phyloP scores from a whole-genome alignment of 169 alveolate genomes.

The Plasmodium adleri region DNA sequence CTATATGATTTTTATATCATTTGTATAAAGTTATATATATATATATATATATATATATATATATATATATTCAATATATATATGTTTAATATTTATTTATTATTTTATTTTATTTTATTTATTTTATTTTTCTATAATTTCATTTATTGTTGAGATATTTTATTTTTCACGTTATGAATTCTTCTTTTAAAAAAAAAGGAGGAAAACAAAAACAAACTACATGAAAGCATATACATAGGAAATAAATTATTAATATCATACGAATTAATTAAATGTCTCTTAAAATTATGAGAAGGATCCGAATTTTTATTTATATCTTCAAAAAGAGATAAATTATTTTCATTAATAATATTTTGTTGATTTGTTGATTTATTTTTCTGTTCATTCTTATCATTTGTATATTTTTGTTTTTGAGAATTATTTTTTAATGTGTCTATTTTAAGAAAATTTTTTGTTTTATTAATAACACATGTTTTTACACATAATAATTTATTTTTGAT shows the following conservation, averaged over 20 bases:
- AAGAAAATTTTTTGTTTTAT: not conserved
- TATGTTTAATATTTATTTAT: not conserved
- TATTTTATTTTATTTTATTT: not conserved
- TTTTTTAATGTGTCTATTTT: not conserved
- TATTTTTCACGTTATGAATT: constrained; percentile 27
- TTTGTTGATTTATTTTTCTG: not conserved
- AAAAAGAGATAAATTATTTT: not conserved
- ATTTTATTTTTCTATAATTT: not conserved
- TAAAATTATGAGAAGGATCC: not conserved
- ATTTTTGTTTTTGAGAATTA: constrained; percentile 2
- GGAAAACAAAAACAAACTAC: constrained; percentile 66
- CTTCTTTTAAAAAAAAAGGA: constrained; percentile 76
- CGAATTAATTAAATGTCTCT: constrained; percentile 27
- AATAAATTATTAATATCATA: constrained; percentile 71
- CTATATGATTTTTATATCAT: too few species aligned
- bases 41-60: not conserved
- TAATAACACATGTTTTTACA: constrained; percentile 7
- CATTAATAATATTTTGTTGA: not conserved
- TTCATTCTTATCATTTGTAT: not conserved
- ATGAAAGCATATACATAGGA: constrained; percentile 75
- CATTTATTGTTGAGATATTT: constrained; percentile 31
- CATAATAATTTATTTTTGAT: constrained; percentile 12
- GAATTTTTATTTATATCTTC: constrained; percentile 4
- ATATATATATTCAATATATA: not conserved
- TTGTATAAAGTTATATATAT: not conserved